Evolutionary conservation across 495 filamentous ascomycete species (phyloP), one percentile per base, ranked within the genome.

Genomic region (Parmelia sp.): DNA sequence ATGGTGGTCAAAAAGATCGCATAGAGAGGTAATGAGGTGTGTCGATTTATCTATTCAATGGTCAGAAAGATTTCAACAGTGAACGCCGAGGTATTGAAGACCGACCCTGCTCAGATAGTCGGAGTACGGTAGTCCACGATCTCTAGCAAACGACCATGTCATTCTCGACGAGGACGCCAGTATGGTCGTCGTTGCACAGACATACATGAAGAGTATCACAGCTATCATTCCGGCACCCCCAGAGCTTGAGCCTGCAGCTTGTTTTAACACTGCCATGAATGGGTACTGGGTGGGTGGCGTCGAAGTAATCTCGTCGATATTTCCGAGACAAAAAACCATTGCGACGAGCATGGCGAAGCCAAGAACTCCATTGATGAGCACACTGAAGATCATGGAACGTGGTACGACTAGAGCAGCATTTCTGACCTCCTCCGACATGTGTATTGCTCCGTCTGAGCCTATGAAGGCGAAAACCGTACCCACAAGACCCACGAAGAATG

Each of bases 91-190:
- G 45, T 36, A 61, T 62, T 29, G 63, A 64, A n/a, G 60, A 53
- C 39, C 51, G 42, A 40, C 36, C n/a, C 27, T 39, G 66, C 75
- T 25, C 73, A 83, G 77, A 68, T 74, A 71, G 33, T 72, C 73
- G 62, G 74, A 77, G 42, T 78, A 77, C 4, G 82, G 82, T 14
- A 83, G 65, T 0, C 78, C 82, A 19, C 75, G 74, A 63, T 85
- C 83, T 15, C 83, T 72, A 2, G 80, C 74, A 66, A 85, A 84
- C 0, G 82, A 77, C 79, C 81, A 86, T 39, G 79, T 72, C 69
- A 82, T 79, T 4, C 83, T 76, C 17, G 82, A 83, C 4, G 79
- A 70, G 1, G 82, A 75, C 17, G 82, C 81, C 11, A 80, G 66
- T 58, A 77, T 73, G 14, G 75, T 75, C 10, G 82, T 74, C 58